Percentiles rank a stretch among this genome's conserved stretches.
These are phyloP conservation scores for Xerocomellus amylosporus DNA, from an alignment of 768 basidiomycete genomes.

Conservation along the genomic window DNA sequence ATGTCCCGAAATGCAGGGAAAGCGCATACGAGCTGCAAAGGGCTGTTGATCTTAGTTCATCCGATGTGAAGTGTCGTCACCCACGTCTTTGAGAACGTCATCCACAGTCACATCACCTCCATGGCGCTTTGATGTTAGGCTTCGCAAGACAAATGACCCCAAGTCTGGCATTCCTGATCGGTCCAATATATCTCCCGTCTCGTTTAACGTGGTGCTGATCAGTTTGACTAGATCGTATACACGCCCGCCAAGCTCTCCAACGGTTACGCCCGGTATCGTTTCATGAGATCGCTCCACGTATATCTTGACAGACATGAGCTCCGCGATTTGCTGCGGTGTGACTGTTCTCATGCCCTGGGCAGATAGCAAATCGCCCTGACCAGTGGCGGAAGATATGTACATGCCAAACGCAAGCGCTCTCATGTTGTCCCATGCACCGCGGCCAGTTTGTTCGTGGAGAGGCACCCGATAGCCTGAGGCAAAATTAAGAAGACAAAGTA, in stretches of 20 bases:
- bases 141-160: slow-evolving; percentile 70
- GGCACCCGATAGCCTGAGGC: slow-evolving; percentile 76
- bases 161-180: slow-evolving; percentile 62
- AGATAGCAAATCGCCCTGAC: slow-evolving; percentile 56
- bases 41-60: slow-evolving; percentile 1
- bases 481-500: slow-evolving; percentile 80
- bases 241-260: slow-evolving; percentile 76
- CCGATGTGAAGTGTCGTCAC: slow-evolving; percentile 14
- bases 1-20: slow-evolving; percentile 85
- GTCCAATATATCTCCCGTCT: slow-evolving; percentile 68
- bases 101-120: slow-evolving; percentile 45
- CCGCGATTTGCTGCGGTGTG: slow-evolving; percentile 57
- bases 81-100: slow-evolving; percentile 59
- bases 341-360: slow-evolving; percentile 63
- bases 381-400: slow-evolving; percentile 62
- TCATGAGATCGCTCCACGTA: slow-evolving; percentile 72
- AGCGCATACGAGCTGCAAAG: slow-evolving; percentile 62
- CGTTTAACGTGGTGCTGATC: slow-evolving; percentile 59
- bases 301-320: slow-evolving; percentile 66
- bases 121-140: slow-evolving; percentile 46
- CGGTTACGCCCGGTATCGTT: slow-evolving; percentile 60
- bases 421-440: slow-evolving; percentile 84
- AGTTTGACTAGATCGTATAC: slow-evolving; percentile 70
- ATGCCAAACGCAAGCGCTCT: slow-evolving; percentile 69
- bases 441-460: slow-evolving; percentile 66